Conservation (phyloP, 31 red algal genomes). For the Porphyra umbilicalis region DNA sequence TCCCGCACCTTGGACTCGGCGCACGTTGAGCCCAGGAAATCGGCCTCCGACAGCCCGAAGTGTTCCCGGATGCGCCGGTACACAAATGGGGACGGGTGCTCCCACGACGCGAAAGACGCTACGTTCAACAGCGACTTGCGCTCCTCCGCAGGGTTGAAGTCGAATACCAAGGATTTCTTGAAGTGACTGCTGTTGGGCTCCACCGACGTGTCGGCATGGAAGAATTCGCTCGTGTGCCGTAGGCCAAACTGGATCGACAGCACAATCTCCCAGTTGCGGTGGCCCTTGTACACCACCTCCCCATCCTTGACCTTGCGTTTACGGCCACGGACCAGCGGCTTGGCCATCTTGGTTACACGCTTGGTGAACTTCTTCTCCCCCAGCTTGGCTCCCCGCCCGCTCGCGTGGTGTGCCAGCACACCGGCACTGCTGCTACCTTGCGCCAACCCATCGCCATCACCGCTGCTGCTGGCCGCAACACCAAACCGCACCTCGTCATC, state of each 20-base stretch:
- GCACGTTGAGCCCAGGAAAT: slow-evolving; percentile 71
- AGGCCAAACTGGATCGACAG: slow-evolving; percentile 73
- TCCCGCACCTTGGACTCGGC: slow-evolving; percentile 60
- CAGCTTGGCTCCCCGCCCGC: background rate
- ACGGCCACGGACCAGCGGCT: slow-evolving; percentile 20
- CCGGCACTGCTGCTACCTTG: background rate
- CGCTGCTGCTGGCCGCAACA: background rate
- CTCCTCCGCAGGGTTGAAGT: slow-evolving; percentile 50
- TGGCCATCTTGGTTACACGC: slow-evolving; percentile 29
- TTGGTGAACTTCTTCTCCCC: slow-evolving; percentile 39
- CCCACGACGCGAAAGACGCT: slow-evolving; percentile 41
- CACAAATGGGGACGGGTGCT: slow-evolving; percentile 69
- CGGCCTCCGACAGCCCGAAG: slow-evolving; percentile 43
- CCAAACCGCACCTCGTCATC: background rate
- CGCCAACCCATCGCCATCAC: background rate
- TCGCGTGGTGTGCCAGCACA: background rate
- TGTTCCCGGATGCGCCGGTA: slow-evolving; percentile 49
- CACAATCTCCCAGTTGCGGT: slow-evolving; percentile 83
- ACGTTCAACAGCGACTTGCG: slow-evolving; percentile 29
- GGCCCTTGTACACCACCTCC: slow-evolving; percentile 87
- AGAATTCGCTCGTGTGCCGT: slow-evolving; percentile 41
- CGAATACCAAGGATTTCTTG: slow-evolving; percentile 41
- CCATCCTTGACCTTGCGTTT: slow-evolving; percentile 72
- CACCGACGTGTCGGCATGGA: slow-evolving; percentile 22
- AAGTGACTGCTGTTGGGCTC: slow-evolving; percentile 33